These are phyloP conservation scores for Odonthalia washingtoniensis DNA, from an alignment of 31 red algal genomes.

Conservation along the genomic window DNA sequence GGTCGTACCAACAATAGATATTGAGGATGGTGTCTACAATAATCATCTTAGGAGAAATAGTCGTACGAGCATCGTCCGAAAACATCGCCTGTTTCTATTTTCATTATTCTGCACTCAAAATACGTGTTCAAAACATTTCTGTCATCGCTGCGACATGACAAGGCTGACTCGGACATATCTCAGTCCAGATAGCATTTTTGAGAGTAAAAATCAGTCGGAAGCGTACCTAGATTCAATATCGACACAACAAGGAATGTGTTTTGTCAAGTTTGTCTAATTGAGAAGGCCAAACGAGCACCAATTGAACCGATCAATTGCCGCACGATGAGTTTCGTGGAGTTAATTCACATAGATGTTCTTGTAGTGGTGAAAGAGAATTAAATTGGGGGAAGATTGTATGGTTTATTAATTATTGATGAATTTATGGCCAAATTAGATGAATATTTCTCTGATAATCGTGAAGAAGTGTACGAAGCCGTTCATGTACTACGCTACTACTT, in stretches of 20 bases:
- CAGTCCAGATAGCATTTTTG: neutral
- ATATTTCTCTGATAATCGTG: slow-evolving; percentile 11
- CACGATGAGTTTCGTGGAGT: neutral
- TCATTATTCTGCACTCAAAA: neutral
- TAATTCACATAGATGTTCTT: slow-evolving; percentile 36
- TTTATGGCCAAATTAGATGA: slow-evolving; percentile 30
- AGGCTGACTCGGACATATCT: slow-evolving; percentile 13
- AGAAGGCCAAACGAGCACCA: slow-evolving; percentile 39
- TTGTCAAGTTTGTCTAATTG: slow-evolving; percentile 33
- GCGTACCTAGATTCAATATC: slow-evolving; percentile 2
- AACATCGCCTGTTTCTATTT: neutral
- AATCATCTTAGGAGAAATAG: neutral
- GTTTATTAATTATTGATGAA: slow-evolving; percentile 40
- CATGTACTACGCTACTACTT: too few species aligned
- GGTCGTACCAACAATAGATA: neutral
- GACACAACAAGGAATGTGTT: neutral
- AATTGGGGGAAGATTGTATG: slow-evolving; percentile 11
- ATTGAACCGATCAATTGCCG: slow-evolving; percentile 10
- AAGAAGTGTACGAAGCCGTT: neutral
- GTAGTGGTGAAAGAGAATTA: neutral
- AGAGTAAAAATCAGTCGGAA: neutral
- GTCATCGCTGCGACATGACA: neutral
- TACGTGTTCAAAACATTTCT: neutral
- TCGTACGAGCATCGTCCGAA: neutral
- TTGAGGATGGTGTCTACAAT: slow-evolving; percentile 8